phyloP scores from a whole-genome alignment of 257 asterid genomes.

The Striga asiatica region DNA sequence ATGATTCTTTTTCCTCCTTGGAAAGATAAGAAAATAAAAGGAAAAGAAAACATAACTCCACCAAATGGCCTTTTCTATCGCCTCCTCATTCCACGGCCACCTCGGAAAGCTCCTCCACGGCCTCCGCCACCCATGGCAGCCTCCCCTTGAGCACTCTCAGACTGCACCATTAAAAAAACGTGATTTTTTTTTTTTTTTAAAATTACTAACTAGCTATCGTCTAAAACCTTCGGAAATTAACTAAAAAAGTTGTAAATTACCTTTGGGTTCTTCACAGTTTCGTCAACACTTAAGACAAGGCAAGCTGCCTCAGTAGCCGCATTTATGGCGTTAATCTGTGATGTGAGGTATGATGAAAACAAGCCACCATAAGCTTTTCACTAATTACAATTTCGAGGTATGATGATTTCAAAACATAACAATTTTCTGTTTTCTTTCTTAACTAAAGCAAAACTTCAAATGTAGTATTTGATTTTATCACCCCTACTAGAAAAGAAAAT shows the following conservation, averaged over 20 bases:
- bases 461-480: background rate
- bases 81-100: conserved; percentile 92
- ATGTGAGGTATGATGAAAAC: background rate
- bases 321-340: conserved; percentile 76
- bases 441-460: background rate
- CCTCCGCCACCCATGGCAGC: conserved; percentile 69
- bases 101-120: conserved; percentile 49
- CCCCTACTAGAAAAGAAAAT: background rate
- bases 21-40: no score
- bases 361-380: background rate
- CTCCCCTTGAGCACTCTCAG: conserved; percentile 99
- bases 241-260: conserved; percentile 24
- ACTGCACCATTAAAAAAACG: conserved; percentile 27
- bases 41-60: background rate
- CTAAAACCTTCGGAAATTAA: background rate
- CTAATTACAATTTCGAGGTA: no score
- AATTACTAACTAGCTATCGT: no score
- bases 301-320: conserved; percentile 95
- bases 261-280: conserved; percentile 83
- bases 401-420: no score
- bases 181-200: no score
- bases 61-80: conserved; percentile 7
- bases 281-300: conserved; percentile 75
- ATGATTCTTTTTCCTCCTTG: background rate
- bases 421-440: background rate